phyloP scores from a whole-genome alignment of 2,329 filamentous ascomycete genomes.

The Ophiostoma tasmaniense region DNA sequence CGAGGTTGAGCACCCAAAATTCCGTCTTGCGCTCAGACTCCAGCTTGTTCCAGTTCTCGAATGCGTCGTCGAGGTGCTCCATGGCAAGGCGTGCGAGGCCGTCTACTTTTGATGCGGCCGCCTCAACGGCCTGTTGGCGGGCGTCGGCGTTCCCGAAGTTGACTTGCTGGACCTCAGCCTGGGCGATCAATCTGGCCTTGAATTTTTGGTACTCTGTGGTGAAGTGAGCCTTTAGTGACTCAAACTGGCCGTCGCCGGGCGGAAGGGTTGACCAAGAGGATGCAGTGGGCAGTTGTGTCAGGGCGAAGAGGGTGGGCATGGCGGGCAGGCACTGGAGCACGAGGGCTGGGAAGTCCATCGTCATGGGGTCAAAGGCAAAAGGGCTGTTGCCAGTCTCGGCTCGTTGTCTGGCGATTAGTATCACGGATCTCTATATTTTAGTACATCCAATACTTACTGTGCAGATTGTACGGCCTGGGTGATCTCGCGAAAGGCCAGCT shows the following conservation, averaged over 20 bases:
- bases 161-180: background rate
- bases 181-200: conserved; percentile 43
- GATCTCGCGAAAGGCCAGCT: conserved; percentile 76
- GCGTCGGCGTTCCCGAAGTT: conserved; percentile 25
- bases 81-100: conserved; percentile 60
- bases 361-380: conserved; percentile 75
- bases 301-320: conserved; percentile 73
- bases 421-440: background rate
- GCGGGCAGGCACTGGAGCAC: conserved; percentile 72
- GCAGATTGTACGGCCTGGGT: conserved; percentile 74
- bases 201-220: conserved; percentile 58
- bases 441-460: conserved; percentile 46
- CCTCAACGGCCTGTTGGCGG: conserved; percentile 37
- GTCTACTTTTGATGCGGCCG: conserved; percentile 44
- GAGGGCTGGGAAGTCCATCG: conserved; percentile 77
- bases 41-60: conserved; percentile 64
- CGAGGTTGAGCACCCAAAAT: conserved; percentile 54
- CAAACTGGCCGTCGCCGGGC: conserved; percentile 64
- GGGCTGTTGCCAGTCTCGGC: conserved; percentile 48
- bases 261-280: conserved; percentile 75
- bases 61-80: conserved; percentile 70
- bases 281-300: conserved; percentile 66
- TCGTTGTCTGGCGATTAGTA: conserved; percentile 26
- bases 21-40: conserved; percentile 47
- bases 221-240: conserved; percentile 61